Evolutionary conservation across 192 early-diverging fungal species (phyloP), one percentile per base, ranked within the genome.

Genomic region (Linnemannia schmuckeri): DNA sequence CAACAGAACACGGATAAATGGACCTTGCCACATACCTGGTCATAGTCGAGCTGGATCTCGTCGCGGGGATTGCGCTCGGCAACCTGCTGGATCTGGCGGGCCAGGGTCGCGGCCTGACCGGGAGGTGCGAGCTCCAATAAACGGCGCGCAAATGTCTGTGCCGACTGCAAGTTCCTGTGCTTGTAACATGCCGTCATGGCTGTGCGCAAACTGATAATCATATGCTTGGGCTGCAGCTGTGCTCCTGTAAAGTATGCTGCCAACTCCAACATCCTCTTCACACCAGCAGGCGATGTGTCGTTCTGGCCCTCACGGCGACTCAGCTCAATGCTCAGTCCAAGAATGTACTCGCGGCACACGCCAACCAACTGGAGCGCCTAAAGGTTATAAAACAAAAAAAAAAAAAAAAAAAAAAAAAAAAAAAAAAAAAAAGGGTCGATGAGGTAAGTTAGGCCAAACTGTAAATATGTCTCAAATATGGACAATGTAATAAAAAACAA

Each of bases 231-330:
- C 74, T 98, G 97, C 71, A 99, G 90, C 80, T 96, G 91, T 88
- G 96, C 96, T 82, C 98, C 96, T 3, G 99, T 97, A 86, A 98
- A 99, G 90, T 98, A 99, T 1, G 97, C 97, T 0, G 97, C 97
- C 44, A 99, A 91, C 83, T 99, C 99, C 15, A 99, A 86, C 33
- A 90, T 91, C 42, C 96, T 92, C 77, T 96, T 97, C n/a, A 90
- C 81, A 46, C 82, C 74, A 70, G 91, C 94, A 22, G 92, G 91
- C 18, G 91, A 92, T 6, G 74, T 73, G 54, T 90, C 93, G 72
- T 90, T 91, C 61, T 91, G 81, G 30, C 92, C 80, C 27, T 92
- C 91, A 41, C 95, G 93, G 40, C 97, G 96, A 63, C 88, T 92
- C 72, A 95, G 90, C 82, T 98, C 98, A 88, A 99, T 95, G 70